Conservation (phyloP, 371 early-diverging fungal species). For the Apophysomyces ossiformis region DNA sequence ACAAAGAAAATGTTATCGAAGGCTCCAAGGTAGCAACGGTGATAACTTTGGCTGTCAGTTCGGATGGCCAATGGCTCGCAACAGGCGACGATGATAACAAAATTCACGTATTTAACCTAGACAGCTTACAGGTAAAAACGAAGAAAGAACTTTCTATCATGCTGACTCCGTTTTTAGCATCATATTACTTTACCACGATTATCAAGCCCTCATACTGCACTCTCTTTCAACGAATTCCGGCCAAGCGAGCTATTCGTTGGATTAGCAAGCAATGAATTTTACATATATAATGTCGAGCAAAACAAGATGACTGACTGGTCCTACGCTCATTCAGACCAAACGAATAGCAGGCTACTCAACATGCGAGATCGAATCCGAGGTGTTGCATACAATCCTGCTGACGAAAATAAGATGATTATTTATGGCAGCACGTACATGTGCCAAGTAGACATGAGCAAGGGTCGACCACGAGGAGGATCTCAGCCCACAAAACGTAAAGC, state of each 20-base stretch:
- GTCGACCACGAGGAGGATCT: slow-evolving; percentile 20
- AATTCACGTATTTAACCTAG: slow-evolving; percentile 79
- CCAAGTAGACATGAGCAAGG: slow-evolving; percentile 72
- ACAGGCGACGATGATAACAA: slow-evolving; percentile 78
- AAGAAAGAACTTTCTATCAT: background rate
- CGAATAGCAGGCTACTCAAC: slow-evolving; percentile 49
- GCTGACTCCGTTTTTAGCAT: slow-evolving; percentile 40
- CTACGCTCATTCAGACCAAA: slow-evolving; percentile 61
- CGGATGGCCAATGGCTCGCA: slow-evolving; percentile 82
- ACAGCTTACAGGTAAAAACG: slow-evolving; percentile 67
- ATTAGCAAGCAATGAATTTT: slow-evolving; percentile 73
- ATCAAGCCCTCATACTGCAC: slow-evolving; percentile 68
- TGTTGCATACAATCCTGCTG: slow-evolving; percentile 69
- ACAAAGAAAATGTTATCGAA: slow-evolving; percentile 50
- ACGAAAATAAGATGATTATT: slow-evolving; percentile 63
- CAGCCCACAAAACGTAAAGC: slow-evolving; percentile 30
- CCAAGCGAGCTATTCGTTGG: slow-evolving; percentile 69
- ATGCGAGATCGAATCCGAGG: slow-evolving; percentile 77
- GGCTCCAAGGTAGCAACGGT: slow-evolving; percentile 63
- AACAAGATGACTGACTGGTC: slow-evolving; percentile 83
- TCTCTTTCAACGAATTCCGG: slow-evolving; percentile 72
- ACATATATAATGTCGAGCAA: slow-evolving; percentile 76
- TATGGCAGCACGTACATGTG: slow-evolving; percentile 79
- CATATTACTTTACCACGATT: slow-evolving; percentile 75
- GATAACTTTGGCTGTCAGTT: slow-evolving; percentile 69